Percentiles rank a stretch among this genome's conserved stretches.
These are phyloP conservation scores for Lodderomyces elongisporus DNA, from an alignment of 1,139 yeast species.

Conservation along the genomic window DNA sequence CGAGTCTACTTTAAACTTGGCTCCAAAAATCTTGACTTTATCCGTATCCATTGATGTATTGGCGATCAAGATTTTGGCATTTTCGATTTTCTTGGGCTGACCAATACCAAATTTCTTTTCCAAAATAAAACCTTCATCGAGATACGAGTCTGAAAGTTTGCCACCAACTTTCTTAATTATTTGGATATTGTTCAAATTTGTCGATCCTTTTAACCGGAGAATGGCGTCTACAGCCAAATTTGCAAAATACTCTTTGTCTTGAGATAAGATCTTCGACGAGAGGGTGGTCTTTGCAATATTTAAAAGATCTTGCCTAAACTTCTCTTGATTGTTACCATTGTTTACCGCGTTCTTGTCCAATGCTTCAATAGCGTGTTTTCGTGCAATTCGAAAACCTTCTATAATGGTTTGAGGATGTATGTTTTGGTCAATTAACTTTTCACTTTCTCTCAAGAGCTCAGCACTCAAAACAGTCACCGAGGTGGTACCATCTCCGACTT, in stretches of 20 bases:
- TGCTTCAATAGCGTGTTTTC: slow-evolving; percentile 76
- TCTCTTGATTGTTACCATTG: slow-evolving; percentile 54
- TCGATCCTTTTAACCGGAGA: slow-evolving; percentile 83
- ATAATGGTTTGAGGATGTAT: slow-evolving; percentile 98
- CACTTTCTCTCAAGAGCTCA: slow-evolving; percentile 92
- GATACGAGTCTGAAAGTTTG: slow-evolving; percentile 80
- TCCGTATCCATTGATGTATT: slow-evolving; percentile 97
- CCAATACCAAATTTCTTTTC: slow-evolving; percentile 90
- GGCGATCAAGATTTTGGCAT: slow-evolving; percentile 86
- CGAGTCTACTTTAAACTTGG: slow-evolving; percentile 94
- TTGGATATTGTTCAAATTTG: slow-evolving; percentile 93
- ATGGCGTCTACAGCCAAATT: slow-evolving; percentile 93
- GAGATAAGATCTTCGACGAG: slow-evolving; percentile 89
- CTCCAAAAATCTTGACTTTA: slow-evolving; percentile 95
- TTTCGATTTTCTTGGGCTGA: slow-evolving; percentile 80
- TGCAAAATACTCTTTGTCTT: slow-evolving; percentile 87
- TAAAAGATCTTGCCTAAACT: slow-evolving; percentile 71
- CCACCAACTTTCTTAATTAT: slow-evolving; percentile 94
- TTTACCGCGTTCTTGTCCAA: slow-evolving; percentile 75
- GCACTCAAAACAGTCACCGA: slow-evolving; percentile 95
- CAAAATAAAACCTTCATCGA: slow-evolving; percentile 92
- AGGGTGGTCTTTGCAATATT: slow-evolving; percentile 91
- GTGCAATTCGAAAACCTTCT: slow-evolving; percentile 90
- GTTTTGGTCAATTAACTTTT: slow-evolving; percentile 82
- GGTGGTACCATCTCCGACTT: slow-evolving; percentile 98